Conservation (phyloP, 495 filamentous ascomycete genomes). For the Monascus purpureus region DNA sequence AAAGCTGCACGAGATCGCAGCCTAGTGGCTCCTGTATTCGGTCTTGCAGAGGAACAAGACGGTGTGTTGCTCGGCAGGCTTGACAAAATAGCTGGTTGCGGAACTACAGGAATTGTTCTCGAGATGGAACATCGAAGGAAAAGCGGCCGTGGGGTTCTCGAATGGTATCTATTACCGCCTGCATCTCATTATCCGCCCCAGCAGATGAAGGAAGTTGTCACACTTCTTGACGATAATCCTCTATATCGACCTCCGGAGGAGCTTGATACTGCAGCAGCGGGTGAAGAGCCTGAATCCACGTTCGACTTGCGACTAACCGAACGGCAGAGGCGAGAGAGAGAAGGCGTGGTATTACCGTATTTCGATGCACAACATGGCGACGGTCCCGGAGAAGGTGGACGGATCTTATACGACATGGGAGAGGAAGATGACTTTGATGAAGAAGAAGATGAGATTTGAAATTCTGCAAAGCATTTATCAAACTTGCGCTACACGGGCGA, state of each 20-base stretch:
- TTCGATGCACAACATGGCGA: constrained; percentile 81
- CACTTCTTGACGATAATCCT: constrained; percentile 66
- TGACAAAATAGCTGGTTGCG: constrained; percentile 29
- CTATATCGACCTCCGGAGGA: constrained; percentile 40
- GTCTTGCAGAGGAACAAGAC: constrained; percentile 58
- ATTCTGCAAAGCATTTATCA: too few relatives aligned
- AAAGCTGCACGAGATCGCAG: constrained; percentile 58
- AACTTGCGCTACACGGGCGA: too few relatives aligned
- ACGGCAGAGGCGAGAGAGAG: constrained; percentile 68
- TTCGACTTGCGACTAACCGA: constrained; percentile 85
- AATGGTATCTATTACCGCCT: constrained; percentile 58
- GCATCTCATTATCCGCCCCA: constrained; percentile 18
- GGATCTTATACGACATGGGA: constrained; percentile 94
- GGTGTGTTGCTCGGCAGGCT: constrained; percentile 51
- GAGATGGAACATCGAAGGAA: constrained; percentile 76
- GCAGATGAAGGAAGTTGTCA: constrained; percentile 37
- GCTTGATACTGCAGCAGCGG: constrained; percentile 12
- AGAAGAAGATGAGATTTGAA: constrained; percentile 88
- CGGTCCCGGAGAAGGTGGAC: constrained; percentile 66
- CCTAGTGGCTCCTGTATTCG: constrained; percentile 57
- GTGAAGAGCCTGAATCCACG: constrained; percentile 49
- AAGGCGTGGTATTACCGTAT: constrained; percentile 84
- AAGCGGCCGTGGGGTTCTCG: constrained; percentile 61
- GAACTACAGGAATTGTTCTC: constrained; percentile 50
- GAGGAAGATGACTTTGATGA: constrained; percentile 97